Evolutionary conservation across 148 eudicot species (phyloP), one percentile per base, ranked within the genome.

Genomic region (Limonium bicolor): DNA sequence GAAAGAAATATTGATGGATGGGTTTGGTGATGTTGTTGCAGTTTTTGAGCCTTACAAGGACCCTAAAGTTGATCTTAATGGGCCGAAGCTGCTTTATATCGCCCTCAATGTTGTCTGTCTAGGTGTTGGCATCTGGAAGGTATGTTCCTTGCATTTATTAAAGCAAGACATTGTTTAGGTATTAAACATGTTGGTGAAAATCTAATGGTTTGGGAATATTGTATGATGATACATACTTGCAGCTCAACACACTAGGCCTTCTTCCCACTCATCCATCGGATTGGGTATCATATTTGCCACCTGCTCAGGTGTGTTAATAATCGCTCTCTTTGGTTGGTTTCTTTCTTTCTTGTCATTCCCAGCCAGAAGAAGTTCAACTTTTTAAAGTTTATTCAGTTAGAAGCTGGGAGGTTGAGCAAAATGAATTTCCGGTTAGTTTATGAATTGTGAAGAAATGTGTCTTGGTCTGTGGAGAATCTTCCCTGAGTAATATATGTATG

Each of bases 241-340:
- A 82, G 97, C 84, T 90, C 14, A 90, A 90, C 62, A 75, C 97
- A 0, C 50, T 90, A 61, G 97, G 87, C 50, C 97, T 90, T 64
- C 95, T 90, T 46, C 97, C 95, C 45, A 90, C 97, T 24, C 97
- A 90, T 50, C 74, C 80, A 26, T 90, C 95, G 34, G 97, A 90
- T 29, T 90, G 97, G 97, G 95, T 90, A 41, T 90, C 93, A 41
- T 84, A 94, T 24, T 56, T 90, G 55, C 72, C 95, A 33, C 97
- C 95, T 58, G 77, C 97, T 46, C 95, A 77, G 96, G 88, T 84
- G 36, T 41, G 26, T 22, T 49, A 54, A 31, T 36, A 37, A 27
- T 43, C n/a, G n/a, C n/a, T n/a, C n/a, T n/a, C n/a, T n/a, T n/a
- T n/a, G n/a, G n/a, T n/a, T n/a, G n/a, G n/a, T n/a, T n/a, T 51